Base-by-base conservation (phyloP, 1,284 basidiomycete genomes). In the Coriolopsis trogii region DNA sequence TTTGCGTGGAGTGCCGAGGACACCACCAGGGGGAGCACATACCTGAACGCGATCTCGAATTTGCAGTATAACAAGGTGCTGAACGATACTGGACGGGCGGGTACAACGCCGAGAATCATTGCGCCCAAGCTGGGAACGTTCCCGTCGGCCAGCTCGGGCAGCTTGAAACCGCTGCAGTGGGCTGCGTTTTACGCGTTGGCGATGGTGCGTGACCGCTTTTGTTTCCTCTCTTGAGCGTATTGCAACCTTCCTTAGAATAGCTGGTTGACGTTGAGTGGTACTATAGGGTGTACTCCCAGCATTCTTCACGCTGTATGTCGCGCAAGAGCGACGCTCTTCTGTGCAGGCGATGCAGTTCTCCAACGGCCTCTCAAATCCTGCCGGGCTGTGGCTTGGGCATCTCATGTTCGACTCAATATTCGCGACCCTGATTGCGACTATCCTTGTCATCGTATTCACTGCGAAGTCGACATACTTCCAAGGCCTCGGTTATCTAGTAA, bases 301-400 rank as follows among this genome's bases (percentile, higher is more conserved):
- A 0, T 93, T 93, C 68, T 90, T 86, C 56, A 77, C 86, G 10
- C 66, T 93, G 12, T 93, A 92, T 65, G 86, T 90, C 7, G 81
- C 82, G 15, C 79, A 76, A 56, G 88, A 87, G 64, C 80, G 82
- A 23, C 76, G 77, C 37, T 85, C 84, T 6, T 82, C 80, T 31
- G 87, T 85, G 2, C 89, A 85, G 69, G 87, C 86, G 6, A 92
- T 89, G 86, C 85, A 88, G 55, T 70, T 87, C 28, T 89, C 86
- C 25, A 93, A 93, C 64, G 90, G 90, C 0, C 72, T 91, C 24
- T 78, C 84, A 6, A 75, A 87, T 49, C 88, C 90, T 7, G 68
- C 82, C 23, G 87, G 86, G 0, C 73, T 92, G 23, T 92, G 90
- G 89, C 72, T 91, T 2, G 90, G 90, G 0, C 90, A 93, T 67